A percentile compares a stretch with the other conserved stretches of the same genome.
Conservation (phyloP, 441 rosid genomes). For the Populus trichocarpa region DNA sequence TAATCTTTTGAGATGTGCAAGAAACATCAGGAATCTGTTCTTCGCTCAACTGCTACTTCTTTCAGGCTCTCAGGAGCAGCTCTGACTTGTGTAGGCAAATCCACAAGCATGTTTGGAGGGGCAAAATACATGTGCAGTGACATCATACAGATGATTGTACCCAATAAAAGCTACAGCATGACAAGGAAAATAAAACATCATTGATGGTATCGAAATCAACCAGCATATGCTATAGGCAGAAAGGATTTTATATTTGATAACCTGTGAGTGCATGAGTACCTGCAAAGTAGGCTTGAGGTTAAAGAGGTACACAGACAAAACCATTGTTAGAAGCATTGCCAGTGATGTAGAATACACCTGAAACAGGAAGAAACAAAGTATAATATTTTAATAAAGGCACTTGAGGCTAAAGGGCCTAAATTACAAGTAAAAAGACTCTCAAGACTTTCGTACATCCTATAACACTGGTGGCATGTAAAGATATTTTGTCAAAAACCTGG, state of each 20-base stretch:
- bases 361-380: constrained; percentile 5
- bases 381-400: background rate
- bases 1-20: background rate
- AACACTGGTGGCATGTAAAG: background rate
- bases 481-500: background rate
- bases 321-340: constrained; percentile 83
- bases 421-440: background rate
- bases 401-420: background rate
- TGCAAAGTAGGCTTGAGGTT: constrained; percentile 63
- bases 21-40: constrained; percentile 45
- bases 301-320: constrained; percentile 65
- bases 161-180: constrained; percentile 68
- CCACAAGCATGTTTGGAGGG: constrained; percentile 56
- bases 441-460: background rate
- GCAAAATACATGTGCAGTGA: constrained; percentile 84
- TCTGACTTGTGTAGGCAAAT: constrained; percentile 45
- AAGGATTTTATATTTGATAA: constrained; percentile 2
- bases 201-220: background rate
- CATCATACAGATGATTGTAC: constrained; percentile 80
- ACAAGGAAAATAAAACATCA: background rate
- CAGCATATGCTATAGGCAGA: background rate
- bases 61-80: constrained; percentile 41
- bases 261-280: constrained; percentile 28
- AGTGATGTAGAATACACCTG: constrained; percentile 88
- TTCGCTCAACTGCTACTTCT: constrained; percentile 46